Evolutionary conservation across 345 rosid species (phyloP).

Genomic region (Hibiscus tridactylites): DNA sequence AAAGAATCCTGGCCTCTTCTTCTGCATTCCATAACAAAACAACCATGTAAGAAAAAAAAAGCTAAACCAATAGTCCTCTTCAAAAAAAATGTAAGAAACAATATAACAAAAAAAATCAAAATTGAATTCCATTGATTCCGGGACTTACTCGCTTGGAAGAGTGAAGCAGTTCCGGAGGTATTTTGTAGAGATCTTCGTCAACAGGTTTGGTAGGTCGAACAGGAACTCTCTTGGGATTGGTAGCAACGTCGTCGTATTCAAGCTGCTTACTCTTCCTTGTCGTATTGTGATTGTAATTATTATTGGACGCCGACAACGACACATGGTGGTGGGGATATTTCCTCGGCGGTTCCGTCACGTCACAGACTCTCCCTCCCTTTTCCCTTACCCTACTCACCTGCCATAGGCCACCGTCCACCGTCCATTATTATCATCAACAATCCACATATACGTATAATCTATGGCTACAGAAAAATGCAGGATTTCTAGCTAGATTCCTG

Average conservation of each 20-base stretch:
- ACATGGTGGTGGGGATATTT: conserved; percentile 13
- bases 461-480: no score
- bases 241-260: conserved; percentile 12
- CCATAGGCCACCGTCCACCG: background rate
- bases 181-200: conserved; percentile 88
- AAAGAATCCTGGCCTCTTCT: conserved; percentile 53
- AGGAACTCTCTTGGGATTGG: conserved; percentile 1
- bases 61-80: no score
- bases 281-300: no score
- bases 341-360: conserved; percentile 43
- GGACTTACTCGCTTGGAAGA: conserved; percentile 46
- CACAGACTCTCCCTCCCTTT: conserved; percentile 49
- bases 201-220: conserved; percentile 47
- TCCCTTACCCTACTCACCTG: conserved; percentile 32
- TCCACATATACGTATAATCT: no score
- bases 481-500: no score
- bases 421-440: background rate
- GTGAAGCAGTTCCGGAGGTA: conserved; percentile 67
- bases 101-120: no score
- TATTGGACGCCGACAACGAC: background rate
- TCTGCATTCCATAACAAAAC: conserved; percentile 32
- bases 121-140: no score
- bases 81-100: no score
- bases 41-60: background rate
- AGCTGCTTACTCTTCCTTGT: conserved; percentile 7